phyloP scores from a whole-genome alignment of 805 yeast genomes.

The Zygotorulaspora florentina region DNA sequence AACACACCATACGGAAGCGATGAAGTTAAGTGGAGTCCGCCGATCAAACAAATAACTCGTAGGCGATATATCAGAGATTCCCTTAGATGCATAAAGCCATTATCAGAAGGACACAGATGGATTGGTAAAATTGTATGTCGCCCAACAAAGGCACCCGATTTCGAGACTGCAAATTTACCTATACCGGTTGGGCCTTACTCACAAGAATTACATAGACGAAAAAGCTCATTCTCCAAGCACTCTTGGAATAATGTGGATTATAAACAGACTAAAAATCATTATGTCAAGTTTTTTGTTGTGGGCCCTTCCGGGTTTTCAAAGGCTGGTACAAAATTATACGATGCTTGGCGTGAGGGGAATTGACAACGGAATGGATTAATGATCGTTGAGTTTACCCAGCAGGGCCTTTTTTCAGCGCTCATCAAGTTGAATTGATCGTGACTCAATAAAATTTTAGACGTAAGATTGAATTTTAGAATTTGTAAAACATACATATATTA shows the following conservation, averaged over 20 bases:
- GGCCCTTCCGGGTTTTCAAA: constrained; percentile 31
- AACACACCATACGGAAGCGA: constrained; percentile 22
- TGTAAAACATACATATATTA: too few relatives aligned
- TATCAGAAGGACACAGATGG: constrained; percentile 52
- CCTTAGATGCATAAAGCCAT: constrained; percentile 52
- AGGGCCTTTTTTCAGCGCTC: too few relatives aligned
- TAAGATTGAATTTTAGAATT: too few relatives aligned
- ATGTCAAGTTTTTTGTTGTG: constrained; percentile 25
- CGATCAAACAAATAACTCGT: constrained; percentile 34
- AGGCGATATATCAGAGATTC: constrained; percentile 48
- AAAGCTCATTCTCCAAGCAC: neutral
- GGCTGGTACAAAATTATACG: constrained; percentile 14
- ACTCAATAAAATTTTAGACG: too few relatives aligned
- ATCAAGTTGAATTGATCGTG: too few relatives aligned
- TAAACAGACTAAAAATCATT: constrained; percentile 26
- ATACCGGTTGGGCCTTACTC: constrained; percentile 17
- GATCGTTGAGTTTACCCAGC: too few relatives aligned
- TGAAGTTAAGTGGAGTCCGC: constrained; percentile 49
- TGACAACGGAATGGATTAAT: neutral
- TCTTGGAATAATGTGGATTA: constrained; percentile 10
- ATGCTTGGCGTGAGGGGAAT: constrained; percentile 1
- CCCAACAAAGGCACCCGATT: constrained; percentile 21
- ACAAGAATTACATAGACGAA: constrained; percentile 1
- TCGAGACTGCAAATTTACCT: constrained; percentile 26
- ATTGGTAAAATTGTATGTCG: constrained; percentile 43